Evolutionary conservation across 441 rosid species (phyloP).

Genomic region (Gossypium schwendimanii): DNA sequence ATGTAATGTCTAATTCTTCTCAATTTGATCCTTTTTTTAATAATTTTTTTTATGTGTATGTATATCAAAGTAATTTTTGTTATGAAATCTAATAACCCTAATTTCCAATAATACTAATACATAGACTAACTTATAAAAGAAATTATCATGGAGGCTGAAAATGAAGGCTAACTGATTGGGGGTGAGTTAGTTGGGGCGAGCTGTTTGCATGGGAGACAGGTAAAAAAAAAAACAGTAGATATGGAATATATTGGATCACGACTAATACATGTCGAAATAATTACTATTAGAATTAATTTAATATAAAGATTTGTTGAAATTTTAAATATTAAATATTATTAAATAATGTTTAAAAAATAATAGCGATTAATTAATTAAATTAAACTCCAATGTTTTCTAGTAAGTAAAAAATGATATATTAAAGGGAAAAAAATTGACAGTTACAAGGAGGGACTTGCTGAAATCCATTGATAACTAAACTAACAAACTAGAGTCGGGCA

Average conservation of each 20-base stretch:
- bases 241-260: no score
- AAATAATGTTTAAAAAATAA: not conserved
- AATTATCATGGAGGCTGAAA: not conserved
- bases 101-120: no score
- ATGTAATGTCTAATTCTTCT: not conserved
- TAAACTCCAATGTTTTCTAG: not conserved
- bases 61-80: not conserved
- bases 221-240: not conserved
- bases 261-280: no score
- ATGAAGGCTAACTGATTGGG: slow-evolving; percentile 1
- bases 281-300: no score
- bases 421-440: not conserved
- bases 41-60: no score
- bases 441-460: not conserved
- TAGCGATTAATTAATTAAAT: not conserved
- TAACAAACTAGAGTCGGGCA: not conserved
- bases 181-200: slow-evolving; percentile 5
- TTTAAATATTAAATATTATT: no score
- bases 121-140: not conserved
- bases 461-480: not conserved
- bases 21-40: not conserved
- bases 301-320: no score
- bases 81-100: no score
- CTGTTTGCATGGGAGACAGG: not conserved
- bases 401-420: not conserved